These are phyloP conservation scores for Sonneratia alba DNA, from an alignment of 345 rosid species.

Conservation along the genomic window DNA sequence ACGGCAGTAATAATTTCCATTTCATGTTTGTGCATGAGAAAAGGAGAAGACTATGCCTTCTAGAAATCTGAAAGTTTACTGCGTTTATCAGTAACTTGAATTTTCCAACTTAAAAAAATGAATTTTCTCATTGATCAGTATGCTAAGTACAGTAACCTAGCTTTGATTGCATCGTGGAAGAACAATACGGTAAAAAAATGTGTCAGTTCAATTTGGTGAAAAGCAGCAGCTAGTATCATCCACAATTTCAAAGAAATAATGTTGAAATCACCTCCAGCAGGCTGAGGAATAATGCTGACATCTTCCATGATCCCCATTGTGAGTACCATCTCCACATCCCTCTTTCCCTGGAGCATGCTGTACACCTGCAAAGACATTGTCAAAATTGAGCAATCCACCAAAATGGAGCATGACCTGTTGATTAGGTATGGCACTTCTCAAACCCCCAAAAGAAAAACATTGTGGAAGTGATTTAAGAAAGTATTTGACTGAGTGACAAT, in stretches of 20 bases:
- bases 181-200: too few relatives aligned
- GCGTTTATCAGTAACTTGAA: too few relatives aligned
- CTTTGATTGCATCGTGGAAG: too few relatives aligned
- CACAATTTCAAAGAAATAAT: neutral
- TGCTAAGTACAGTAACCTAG: neutral
- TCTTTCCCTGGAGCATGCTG: constrained; percentile 92
- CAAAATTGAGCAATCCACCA: neutral
- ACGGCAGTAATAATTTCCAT: too few relatives aligned
- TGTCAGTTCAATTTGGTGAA: neutral
- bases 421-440: neutral
- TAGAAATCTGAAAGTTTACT: too few relatives aligned
- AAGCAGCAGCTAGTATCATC: neutral
- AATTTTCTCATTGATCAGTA: neutral
- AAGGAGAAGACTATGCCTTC: too few relatives aligned
- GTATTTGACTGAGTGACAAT: too few relatives aligned
- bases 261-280: constrained; percentile 76
- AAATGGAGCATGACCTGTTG: neutral
- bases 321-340: constrained; percentile 83
- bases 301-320: constrained; percentile 98
- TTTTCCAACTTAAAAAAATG: too few relatives aligned
- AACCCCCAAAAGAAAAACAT: neutral
- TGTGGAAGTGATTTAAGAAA: neutral
- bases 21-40: too few relatives aligned
- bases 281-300: constrained; percentile 87
- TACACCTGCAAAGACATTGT: constrained; percentile 46